phyloP scores from a whole-genome alignment of 352 stramenopile genomes.

The Pythium apleroticum region DNA sequence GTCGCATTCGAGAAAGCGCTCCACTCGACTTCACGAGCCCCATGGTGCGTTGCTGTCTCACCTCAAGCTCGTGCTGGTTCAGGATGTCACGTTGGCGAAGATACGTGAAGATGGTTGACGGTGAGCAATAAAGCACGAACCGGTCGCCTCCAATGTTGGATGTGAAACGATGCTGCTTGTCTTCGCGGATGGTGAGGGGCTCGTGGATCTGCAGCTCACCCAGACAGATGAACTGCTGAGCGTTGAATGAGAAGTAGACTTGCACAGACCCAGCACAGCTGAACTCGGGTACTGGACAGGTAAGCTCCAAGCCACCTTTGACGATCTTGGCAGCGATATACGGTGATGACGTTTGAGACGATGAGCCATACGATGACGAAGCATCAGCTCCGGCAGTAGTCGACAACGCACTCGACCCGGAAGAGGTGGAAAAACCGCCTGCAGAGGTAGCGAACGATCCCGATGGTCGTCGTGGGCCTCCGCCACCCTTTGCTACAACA shows the following conservation, averaged over 20 bases:
- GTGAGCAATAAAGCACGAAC: conserved; percentile 54
- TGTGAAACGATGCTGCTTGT: conserved; percentile 55
- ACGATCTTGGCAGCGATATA: conserved; percentile 57
- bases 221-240: conserved; percentile 70
- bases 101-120: conserved; percentile 51
- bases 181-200: conserved; percentile 47
- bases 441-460: background rate
- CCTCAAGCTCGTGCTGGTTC: conserved; percentile 34
- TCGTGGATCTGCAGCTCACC: conserved; percentile 58
- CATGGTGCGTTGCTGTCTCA: background rate
- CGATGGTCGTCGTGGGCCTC: conserved; percentile 13
- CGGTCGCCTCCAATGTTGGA: conserved; percentile 59
- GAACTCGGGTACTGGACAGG: conserved; percentile 61
- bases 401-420: no score
- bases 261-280: conserved; percentile 33
- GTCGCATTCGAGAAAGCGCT: background rate
- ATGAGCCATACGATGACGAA: background rate
- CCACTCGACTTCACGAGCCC: conserved; percentile 9
- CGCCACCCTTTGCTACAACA: conserved; percentile 1
- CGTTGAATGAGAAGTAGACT: conserved; percentile 69
- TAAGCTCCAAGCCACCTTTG: conserved; percentile 42
- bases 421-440: background rate
- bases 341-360: conserved; percentile 18
- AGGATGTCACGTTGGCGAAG: conserved; percentile 39
- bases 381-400: no score